phyloP scores from a whole-genome alignment of 1,284 basidiomycete genomes.

The Puccinia coronata region DNA sequence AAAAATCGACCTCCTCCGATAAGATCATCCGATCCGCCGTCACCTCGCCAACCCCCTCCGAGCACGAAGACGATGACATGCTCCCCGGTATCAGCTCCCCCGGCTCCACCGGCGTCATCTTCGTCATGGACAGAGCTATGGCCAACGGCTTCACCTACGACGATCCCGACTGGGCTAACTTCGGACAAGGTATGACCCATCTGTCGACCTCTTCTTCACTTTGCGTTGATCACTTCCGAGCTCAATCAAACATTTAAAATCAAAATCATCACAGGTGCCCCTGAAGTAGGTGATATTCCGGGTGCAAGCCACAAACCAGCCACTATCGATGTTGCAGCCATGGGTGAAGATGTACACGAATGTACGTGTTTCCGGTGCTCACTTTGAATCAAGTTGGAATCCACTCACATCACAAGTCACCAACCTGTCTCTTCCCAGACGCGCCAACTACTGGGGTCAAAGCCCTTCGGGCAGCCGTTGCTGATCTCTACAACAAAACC shows the following conservation, averaged over 20 bases:
- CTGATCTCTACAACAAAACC: slow-evolving; percentile 80
- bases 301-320: slow-evolving; percentile 70
- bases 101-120: slow-evolving; percentile 42
- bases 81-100: slow-evolving; percentile 41
- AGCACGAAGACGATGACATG: slow-evolving; percentile 22
- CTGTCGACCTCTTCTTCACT: background rate
- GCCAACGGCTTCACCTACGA: slow-evolving; percentile 38
- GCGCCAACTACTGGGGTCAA: slow-evolving; percentile 89
- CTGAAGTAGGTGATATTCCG: slow-evolving; percentile 72
- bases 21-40: slow-evolving; percentile 10
- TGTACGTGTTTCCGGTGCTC: slow-evolving; percentile 49
- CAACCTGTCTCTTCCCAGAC: slow-evolving; percentile 62
- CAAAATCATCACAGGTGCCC: slow-evolving; percentile 80
- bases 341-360: slow-evolving; percentile 66
- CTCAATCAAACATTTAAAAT: too few species aligned
- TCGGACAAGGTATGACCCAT: slow-evolving; percentile 39
- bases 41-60: background rate
- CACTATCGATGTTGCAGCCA: slow-evolving; percentile 65
- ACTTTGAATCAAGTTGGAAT: background rate
- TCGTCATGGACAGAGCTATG: slow-evolving; percentile 41
- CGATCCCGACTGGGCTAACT: slow-evolving; percentile 47
- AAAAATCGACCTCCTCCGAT: background rate
- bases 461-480: slow-evolving; percentile 67
- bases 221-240: slow-evolving; percentile 62
- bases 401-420: slow-evolving; percentile 37